Conservation (phyloP, 768 basidiomycete genomes). For the Ramaria sp. region DNA sequence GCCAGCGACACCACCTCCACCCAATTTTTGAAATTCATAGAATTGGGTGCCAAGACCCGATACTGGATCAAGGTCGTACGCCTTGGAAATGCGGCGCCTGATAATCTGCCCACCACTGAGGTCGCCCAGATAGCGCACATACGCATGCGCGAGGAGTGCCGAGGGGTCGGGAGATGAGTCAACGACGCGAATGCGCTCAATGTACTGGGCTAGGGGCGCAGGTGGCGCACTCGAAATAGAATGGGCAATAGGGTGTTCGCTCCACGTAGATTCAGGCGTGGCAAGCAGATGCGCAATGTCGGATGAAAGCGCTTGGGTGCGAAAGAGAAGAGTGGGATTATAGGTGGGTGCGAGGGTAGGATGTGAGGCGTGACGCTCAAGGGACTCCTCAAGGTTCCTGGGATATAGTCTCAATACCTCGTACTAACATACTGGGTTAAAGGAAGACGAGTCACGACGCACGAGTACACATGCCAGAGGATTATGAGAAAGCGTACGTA, state of each 20-base stretch:
- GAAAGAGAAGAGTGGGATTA: constrained; percentile 57
- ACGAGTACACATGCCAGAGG: constrained; percentile 76
- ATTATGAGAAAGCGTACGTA: constrained; percentile 66
- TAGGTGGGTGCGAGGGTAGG: constrained; percentile 57
- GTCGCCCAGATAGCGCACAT: constrained; percentile 78
- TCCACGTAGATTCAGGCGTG: constrained; percentile 42
- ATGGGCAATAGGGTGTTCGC: constrained; percentile 42
- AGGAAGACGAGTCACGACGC: constrained; percentile 18
- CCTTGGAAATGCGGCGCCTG: constrained; percentile 48
- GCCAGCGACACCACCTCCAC: constrained; percentile 32
- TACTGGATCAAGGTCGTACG: constrained; percentile 50
- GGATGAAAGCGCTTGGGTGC: constrained; percentile 46
- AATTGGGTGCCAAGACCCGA: constrained; percentile 48
- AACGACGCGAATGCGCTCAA: constrained; percentile 41
- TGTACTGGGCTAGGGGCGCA: constrained; percentile 39
- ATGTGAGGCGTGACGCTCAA: constrained; percentile 51
- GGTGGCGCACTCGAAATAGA: constrained; percentile 37
- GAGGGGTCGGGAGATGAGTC: constrained; percentile 34
- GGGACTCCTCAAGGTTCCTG: constrained; percentile 46
- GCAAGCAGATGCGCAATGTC: constrained; percentile 60
- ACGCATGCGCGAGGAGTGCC: constrained; percentile 62
- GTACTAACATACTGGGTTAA: neutral
- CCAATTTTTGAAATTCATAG: constrained; percentile 56
- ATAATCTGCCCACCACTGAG: constrained; percentile 71
- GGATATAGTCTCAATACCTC: neutral